Conservation (phyloP, 345 rosid genomes). For the Pelargonium nanum region DNA sequence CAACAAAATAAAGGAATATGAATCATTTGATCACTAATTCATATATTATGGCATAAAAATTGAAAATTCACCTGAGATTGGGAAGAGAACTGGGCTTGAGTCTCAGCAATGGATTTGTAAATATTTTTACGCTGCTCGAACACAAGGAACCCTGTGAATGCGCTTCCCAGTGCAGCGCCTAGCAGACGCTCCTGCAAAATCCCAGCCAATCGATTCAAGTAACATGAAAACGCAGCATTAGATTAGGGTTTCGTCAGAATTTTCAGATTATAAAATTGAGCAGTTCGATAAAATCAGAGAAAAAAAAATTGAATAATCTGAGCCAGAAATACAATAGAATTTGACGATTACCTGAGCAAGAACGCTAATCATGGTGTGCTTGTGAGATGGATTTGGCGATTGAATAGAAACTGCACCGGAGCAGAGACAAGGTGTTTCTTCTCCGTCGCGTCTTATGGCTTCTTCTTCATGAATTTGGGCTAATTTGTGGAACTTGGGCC, state of each 20-base stretch:
- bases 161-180: conserved; percentile 50
- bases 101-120: conserved; percentile 34
- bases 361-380: conserved; percentile 35
- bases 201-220: neutral
- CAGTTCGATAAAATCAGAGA: neutral
- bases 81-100: conserved; percentile 4
- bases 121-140: conserved; percentile 56
- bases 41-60: neutral
- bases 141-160: conserved; percentile 36
- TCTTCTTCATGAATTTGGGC: too few species aligned
- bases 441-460: too few species aligned
- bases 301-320: neutral
- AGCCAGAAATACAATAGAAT: too few species aligned
- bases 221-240: neutral
- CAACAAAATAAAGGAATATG: neutral
- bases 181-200: conserved; percentile 49
- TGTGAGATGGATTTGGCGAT: neutral
- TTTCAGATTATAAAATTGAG: neutral
- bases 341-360: conserved; percentile 29
- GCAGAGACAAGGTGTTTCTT: neutral
- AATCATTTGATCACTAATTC: neutral
- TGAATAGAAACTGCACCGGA: too few species aligned
- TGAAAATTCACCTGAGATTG: conserved; percentile 35
- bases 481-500: too few species aligned
- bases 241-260: neutral